A percentile compares a stretch with the other conserved stretches of the same genome.
phyloP scores from a whole-genome alignment of 768 basidiomycete genomes.

The Pilatotrama ljubarskyi region DNA sequence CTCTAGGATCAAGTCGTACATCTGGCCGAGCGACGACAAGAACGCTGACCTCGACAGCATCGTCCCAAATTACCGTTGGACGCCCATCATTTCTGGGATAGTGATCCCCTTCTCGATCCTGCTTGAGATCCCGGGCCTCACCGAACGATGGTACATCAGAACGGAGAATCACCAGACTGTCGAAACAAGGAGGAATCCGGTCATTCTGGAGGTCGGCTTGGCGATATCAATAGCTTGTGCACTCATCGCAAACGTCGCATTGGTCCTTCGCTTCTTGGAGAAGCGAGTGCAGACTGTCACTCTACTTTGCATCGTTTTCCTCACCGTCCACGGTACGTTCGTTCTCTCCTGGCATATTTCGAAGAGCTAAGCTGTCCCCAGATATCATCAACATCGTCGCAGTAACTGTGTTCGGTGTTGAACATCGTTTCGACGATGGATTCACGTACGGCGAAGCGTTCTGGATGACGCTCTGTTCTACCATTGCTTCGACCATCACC shows the following conservation, averaged over 20 bases:
- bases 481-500: constrained; percentile 60
- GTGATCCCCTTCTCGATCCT: constrained; percentile 76
- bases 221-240: constrained; percentile 68
- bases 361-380: constrained; percentile 27
- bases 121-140: constrained; percentile 80
- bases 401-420: constrained; percentile 61
- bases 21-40: constrained; percentile 12
- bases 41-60: constrained; percentile 26
- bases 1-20: constrained; percentile 10
- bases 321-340: constrained; percentile 68
- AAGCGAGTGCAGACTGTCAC: constrained; percentile 62
- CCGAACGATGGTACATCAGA: constrained; percentile 71
- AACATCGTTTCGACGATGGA: constrained; percentile 59
- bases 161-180: constrained; percentile 48
- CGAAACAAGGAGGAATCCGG: constrained; percentile 53
- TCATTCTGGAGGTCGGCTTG: constrained; percentile 59
- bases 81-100: constrained; percentile 68
- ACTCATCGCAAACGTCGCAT: constrained; percentile 63
- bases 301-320: constrained; percentile 56
- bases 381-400: constrained; percentile 69
- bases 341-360: neutral
- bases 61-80: constrained; percentile 58
- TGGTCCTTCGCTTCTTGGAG: constrained; percentile 75
- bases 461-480: constrained; percentile 80
- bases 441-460: constrained; percentile 69